Percentiles rank a stretch among this genome's conserved stretches.
Conservation (phyloP, 805 yeast genomes). For the Tetrapisispora phaffii region DNA sequence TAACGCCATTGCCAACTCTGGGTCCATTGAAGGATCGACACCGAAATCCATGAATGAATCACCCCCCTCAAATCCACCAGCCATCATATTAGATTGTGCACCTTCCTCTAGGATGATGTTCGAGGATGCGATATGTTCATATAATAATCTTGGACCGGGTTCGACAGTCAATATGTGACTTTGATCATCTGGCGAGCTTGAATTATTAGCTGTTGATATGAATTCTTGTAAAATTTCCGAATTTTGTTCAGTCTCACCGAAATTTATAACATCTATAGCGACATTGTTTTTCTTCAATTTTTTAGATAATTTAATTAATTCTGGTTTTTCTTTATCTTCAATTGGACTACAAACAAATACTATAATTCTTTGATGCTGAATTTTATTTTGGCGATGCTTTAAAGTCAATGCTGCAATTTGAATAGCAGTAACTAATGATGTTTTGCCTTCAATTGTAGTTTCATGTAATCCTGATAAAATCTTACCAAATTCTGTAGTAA, state of each 20-base stretch:
- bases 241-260: slow-evolving; percentile 80
- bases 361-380: slow-evolving; percentile 81
- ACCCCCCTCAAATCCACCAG: slow-evolving; percentile 38
- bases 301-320: slow-evolving; percentile 75
- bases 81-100: slow-evolving; percentile 27
- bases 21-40: slow-evolving; percentile 86
- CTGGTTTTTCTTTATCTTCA: slow-evolving; percentile 54
- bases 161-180: slow-evolving; percentile 80
- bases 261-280: slow-evolving; percentile 81
- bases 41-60: slow-evolving; percentile 56
- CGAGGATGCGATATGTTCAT: slow-evolving; percentile 71
- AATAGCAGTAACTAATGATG: slow-evolving; percentile 69
- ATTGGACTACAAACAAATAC: slow-evolving; percentile 87
- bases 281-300: slow-evolving; percentile 87
- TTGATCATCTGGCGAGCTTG: slow-evolving; percentile 46
- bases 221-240: slow-evolving; percentile 73
- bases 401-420: slow-evolving; percentile 91
- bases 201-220: slow-evolving; percentile 51
- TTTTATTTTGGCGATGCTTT: slow-evolving; percentile 91
- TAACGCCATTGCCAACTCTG: slow-evolving; percentile 92
- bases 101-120: slow-evolving; percentile 58
- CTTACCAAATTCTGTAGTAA: slow-evolving; percentile 80
- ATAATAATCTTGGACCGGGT: slow-evolving; percentile 77
- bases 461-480: slow-evolving; percentile 77
- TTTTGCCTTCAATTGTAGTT: slow-evolving; percentile 56